These are phyloP conservation scores for Acer negundo DNA, from an alignment of 345 rosid genomes.

Conservation along the genomic window DNA sequence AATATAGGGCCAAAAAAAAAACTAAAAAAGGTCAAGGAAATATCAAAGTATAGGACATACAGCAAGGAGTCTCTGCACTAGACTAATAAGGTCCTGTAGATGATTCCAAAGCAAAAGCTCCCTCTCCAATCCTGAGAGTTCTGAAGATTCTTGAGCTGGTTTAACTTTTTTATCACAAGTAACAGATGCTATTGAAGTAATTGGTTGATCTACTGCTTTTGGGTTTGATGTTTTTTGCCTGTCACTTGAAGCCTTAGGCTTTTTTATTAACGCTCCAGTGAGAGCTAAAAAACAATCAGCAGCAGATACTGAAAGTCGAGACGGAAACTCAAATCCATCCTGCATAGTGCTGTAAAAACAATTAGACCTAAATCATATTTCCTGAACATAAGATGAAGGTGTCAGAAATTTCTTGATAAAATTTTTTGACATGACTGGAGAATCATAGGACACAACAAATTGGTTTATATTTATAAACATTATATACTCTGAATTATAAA, in stretches of 20 bases:
- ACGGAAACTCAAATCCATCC: conserved; percentile 82
- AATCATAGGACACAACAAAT: neutral
- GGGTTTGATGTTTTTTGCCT: conserved; percentile 36
- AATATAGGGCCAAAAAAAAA: neutral
- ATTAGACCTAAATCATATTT: conserved; percentile 14
- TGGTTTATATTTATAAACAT: neutral
- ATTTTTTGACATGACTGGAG: neutral
- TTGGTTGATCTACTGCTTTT: conserved; percentile 34
- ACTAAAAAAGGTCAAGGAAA: conserved; percentile 4
- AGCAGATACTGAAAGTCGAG: conserved; percentile 83
- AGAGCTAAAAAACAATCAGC: conserved; percentile 85
- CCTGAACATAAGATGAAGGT: conserved; percentile 4
- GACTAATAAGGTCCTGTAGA: conserved; percentile 48
- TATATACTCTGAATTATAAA: conserved; percentile 8
- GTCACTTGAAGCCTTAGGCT: conserved; percentile 37
- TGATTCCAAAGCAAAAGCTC: conserved; percentile 63
- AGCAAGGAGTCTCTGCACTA: conserved; percentile 62
- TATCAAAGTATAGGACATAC: conserved; percentile 49
- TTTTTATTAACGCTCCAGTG: conserved; percentile 70
- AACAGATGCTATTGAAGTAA: conserved; percentile 31
- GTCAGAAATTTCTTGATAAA: neutral
- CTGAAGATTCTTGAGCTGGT: conserved; percentile 25
- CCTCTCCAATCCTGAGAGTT: conserved; percentile 32
- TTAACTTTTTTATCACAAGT: conserved; percentile 40
- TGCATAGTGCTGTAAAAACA: conserved; percentile 55